Evolutionary conservation across 2,329 filamentous ascomycete genomes (phyloP), one percentile per base, ranked within the genome.

Genomic region (Helicocarpus griseus): DNA sequence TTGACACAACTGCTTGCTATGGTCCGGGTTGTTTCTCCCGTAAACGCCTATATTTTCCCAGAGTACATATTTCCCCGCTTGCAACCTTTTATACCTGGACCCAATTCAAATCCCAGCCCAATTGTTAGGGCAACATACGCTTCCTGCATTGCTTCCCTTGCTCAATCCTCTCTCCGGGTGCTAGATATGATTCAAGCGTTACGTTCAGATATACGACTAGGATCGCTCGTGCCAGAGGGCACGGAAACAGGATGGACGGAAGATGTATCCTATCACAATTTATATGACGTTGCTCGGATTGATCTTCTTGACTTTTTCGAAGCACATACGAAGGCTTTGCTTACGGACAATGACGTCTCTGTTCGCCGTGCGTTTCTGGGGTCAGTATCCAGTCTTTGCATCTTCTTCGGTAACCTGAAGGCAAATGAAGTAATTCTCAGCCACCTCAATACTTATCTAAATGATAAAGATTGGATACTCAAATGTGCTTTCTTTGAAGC

Each of bases 401-500:
- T 96, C 58, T 97, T 98, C 68, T 97, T 98, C 59, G 89, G 89
- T 2, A 90, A 87, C 54, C 79, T 84, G n/a, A 86, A 89, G 62
- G 86, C 91, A 1, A 96, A 94, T 65, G 93, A 98, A 63, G 88
- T 98, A n/a, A 83, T 98, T 14, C 74, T 98, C 21, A 95, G 89
- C 29, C 93, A 98, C 70, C 75, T 98, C 26, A 97, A 97, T 63
- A 98, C 93, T 0, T 98, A 98, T 61, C 73, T 98, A 7, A 98
- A 98, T 59, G 93, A 97, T 61, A 82, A 86, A 39, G 90, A 98
- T 65, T 98, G 93, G 93, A 89, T 89, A 66, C 73, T 98, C 29
- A 96, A 95, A 67, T 96, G 89, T 61, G 89, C 91, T 2, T 97
- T 97, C 65, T 96, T 98, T 62, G 90, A 95, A 63, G 88, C 89